Evolutionary conservation across 495 filamentous ascomycete genomes (phyloP).

Genomic region (Parachaetomium inaequale): DNA sequence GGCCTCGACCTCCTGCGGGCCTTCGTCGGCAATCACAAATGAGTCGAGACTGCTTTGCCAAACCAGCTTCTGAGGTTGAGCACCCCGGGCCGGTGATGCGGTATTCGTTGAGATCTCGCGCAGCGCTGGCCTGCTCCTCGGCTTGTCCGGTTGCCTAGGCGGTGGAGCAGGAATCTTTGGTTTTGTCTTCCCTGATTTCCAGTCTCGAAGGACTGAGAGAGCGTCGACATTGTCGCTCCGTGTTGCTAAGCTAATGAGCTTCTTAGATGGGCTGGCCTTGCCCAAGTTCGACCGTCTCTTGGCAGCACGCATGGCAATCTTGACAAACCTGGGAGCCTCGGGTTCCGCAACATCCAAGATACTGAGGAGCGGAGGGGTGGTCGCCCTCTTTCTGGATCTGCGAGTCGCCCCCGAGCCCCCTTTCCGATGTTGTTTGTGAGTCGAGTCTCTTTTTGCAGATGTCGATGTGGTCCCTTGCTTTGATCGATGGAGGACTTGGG

Average conservation of each 20-base stretch:
- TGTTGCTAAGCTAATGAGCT: slow-evolving; percentile 69
- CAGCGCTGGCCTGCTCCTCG: slow-evolving; percentile 25
- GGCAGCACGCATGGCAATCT: slow-evolving; percentile 69
- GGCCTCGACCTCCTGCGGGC: slow-evolving; percentile 2
- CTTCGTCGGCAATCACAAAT: slow-evolving; percentile 28
- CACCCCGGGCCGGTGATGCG: slow-evolving; percentile 7
- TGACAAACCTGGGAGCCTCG: slow-evolving; percentile 67
- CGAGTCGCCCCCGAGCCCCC: background rate
- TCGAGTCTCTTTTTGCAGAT: background rate
- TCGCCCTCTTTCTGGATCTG: slow-evolving; percentile 22
- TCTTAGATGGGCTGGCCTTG: slow-evolving; percentile 69
- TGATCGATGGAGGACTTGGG: slow-evolving; percentile 36
- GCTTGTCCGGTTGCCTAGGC: slow-evolving; percentile 18
- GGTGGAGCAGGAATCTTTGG: slow-evolving; percentile 38
- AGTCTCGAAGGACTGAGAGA: slow-evolving; percentile 61
- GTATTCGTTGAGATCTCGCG: slow-evolving; percentile 34
- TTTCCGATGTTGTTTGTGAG: background rate
- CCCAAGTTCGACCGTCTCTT: slow-evolving; percentile 60
- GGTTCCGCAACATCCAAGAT: slow-evolving; percentile 67
- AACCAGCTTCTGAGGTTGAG: slow-evolving; percentile 24
- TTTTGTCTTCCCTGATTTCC: slow-evolving; percentile 68
- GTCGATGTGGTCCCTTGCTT: slow-evolving; percentile 22
- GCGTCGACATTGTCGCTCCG: slow-evolving; percentile 72
- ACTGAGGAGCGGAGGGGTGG: slow-evolving; percentile 53
- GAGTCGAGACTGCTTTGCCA: slow-evolving; percentile 36